Evolutionary conservation across 163 green algal species (phyloP).

Genomic region (Smithsoniella earleae): DNA sequence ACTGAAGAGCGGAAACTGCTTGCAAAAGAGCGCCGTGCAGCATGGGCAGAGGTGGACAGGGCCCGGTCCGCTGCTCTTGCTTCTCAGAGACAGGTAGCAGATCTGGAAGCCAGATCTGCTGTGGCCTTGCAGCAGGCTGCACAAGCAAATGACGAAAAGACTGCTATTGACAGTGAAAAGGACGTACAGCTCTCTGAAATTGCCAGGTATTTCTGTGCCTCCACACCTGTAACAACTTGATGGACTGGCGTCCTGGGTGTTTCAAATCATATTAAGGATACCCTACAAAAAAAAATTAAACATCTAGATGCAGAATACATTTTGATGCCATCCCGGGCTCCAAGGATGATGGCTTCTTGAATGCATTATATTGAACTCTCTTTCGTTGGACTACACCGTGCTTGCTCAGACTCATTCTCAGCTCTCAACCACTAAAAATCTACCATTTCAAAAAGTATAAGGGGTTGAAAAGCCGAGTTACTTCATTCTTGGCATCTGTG

Average conservation of each 20-base stretch:
- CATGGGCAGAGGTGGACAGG: conserved; percentile 24
- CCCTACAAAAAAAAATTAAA: no score
- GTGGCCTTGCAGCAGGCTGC: background rate
- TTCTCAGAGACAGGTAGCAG: background rate
- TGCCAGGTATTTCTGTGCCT: background rate
- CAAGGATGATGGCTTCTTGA: no score
- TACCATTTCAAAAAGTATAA: no score
- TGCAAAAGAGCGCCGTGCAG: conserved; percentile 6
- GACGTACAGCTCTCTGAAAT: background rate
- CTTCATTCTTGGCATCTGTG: no score
- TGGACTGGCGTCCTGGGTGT: background rate
- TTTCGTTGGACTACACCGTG: no score
- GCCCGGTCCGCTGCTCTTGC: background rate
- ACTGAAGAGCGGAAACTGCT: conserved; percentile 12
- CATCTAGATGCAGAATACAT: no score
- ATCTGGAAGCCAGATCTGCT: background rate
- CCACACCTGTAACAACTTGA: background rate
- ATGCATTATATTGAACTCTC: no score
- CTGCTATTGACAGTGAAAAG: background rate
- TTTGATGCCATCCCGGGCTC: no score
- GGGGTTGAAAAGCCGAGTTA: no score
- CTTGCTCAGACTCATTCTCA: no score
- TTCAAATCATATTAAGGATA: background rate
- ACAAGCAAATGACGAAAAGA: background rate
- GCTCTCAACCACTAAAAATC: no score